These are phyloP conservation scores for Handroanthus guayacan DNA, from an alignment of 257 asterid species.

Conservation along the genomic window DNA sequence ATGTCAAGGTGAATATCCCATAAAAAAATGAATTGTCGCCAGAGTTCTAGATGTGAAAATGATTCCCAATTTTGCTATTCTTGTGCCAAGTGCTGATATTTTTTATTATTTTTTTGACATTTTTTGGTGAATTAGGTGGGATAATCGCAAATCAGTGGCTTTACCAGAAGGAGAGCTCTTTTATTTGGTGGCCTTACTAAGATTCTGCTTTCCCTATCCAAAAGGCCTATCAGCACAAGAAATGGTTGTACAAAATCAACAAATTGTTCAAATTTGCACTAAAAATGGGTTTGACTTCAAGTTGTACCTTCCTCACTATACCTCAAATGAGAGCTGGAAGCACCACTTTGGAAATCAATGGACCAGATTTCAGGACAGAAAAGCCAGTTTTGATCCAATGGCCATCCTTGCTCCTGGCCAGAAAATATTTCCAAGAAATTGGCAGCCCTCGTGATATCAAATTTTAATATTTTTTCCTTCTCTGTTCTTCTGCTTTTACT, in stretches of 20 bases:
- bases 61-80: neutral
- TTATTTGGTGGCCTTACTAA: constrained; percentile 78
- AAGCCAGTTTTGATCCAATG: constrained; percentile 75
- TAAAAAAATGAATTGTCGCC: neutral
- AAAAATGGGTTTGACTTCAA: constrained; percentile 64
- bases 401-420: constrained; percentile 97
- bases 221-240: constrained; percentile 59
- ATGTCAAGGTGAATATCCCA: too few species aligned
- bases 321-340: constrained; percentile 68
- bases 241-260: constrained; percentile 74
- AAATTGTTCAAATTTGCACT: constrained; percentile 62
- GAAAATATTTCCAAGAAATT: constrained; percentile 74
- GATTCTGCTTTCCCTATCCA: constrained; percentile 66
- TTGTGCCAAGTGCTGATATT: neutral
- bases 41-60: neutral
- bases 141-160: constrained; percentile 65
- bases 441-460: constrained; percentile 40
- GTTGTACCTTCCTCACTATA: constrained; percentile 85
- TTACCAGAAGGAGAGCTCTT: constrained; percentile 75
- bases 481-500: neutral
- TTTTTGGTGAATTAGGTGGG: constrained; percentile 64
- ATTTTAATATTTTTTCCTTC: neutral
- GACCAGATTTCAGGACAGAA: constrained; percentile 76
- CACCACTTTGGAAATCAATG: constrained; percentile 83
- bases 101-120: neutral